Conservation (phyloP, 2,329 filamentous ascomycete genomes). For the Penicillium sp. region DNA sequence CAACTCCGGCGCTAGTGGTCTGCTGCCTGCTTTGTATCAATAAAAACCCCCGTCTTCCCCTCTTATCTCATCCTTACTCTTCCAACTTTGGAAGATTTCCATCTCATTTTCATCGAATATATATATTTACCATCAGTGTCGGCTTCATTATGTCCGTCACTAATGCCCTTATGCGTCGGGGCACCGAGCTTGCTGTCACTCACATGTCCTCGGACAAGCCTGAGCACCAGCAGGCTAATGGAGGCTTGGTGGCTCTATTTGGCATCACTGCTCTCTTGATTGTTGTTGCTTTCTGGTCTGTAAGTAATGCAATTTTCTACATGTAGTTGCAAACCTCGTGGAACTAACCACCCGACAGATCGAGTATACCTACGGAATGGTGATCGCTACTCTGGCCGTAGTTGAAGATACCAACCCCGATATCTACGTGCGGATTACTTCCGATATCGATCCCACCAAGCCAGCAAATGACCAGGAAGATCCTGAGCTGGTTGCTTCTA, state of each 20-base stretch:
- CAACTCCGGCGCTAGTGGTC: constrained; percentile 5
- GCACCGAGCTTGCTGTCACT: constrained; percentile 32
- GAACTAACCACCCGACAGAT: constrained; percentile 32
- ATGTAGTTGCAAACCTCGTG: background rate
- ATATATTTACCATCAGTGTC: background rate
- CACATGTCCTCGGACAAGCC: constrained; percentile 22
- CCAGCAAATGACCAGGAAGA: constrained; percentile 40
- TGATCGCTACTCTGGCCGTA: constrained; percentile 62
- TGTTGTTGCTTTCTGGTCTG: constrained; percentile 23
- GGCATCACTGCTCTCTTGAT: constrained; percentile 28
- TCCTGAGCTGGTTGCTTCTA: constrained; percentile 42
- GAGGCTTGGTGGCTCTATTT: constrained; percentile 29
- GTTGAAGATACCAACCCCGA: constrained; percentile 60
- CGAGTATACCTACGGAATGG: constrained; percentile 58
- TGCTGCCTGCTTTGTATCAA: constrained; percentile 12
- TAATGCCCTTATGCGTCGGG: constrained; percentile 36
- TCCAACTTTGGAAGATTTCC: background rate
- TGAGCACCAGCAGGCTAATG: constrained; percentile 20
- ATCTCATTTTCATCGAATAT: background rate
- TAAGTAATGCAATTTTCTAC: constrained; percentile 20
- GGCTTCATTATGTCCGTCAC: constrained; percentile 27
- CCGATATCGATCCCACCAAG: constrained; percentile 32
- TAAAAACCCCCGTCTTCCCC: constrained; percentile 4
- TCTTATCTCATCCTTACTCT: background rate
- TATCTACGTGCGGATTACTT: constrained; percentile 52